phyloP scores from a whole-genome alignment of 2,329 filamentous ascomycete genomes.

The Ascochyta lentis region DNA sequence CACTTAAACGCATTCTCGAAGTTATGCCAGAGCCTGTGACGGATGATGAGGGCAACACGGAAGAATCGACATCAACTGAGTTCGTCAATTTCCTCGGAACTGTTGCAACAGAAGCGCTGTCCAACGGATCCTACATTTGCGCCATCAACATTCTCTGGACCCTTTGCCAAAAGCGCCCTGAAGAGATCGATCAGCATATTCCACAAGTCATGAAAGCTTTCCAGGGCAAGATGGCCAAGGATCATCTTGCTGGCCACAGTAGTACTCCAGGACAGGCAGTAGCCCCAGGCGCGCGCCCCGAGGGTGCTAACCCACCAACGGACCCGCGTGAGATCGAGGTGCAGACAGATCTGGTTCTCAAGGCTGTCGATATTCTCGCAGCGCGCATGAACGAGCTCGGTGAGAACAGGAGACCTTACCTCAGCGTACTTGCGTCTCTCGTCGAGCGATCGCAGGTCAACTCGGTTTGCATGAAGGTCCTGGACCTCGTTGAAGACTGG shows the following conservation, averaged over 20 bases:
- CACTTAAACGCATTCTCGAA: conserved; percentile 82
- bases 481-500: conserved; percentile 94
- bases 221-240: conserved; percentile 87
- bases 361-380: conserved; percentile 91
- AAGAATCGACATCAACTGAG: conserved; percentile 78
- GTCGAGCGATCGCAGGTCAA: conserved; percentile 94
- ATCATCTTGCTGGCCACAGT: conserved; percentile 77
- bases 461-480: conserved; percentile 86
- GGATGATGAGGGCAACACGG: conserved; percentile 83
- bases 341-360: conserved; percentile 90
- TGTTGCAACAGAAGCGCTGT: conserved; percentile 87
- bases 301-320: conserved; percentile 65
- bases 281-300: conserved; percentile 56
- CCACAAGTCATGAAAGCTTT: conserved; percentile 89
- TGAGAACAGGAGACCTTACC: conserved; percentile 88
- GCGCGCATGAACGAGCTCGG: conserved; percentile 90
- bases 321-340: conserved; percentile 81
- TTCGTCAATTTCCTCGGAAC: conserved; percentile 83
- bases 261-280: conserved; percentile 46
- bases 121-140: conserved; percentile 79
- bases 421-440: conserved; percentile 91
- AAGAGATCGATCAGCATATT: conserved; percentile 90
- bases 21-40: conserved; percentile 83
- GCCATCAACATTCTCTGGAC: conserved; percentile 95
- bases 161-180: conserved; percentile 81